Evolutionary conservation across 1,284 basidiomycete species (phyloP).

Genomic region (Leccinum subfulvum): DNA sequence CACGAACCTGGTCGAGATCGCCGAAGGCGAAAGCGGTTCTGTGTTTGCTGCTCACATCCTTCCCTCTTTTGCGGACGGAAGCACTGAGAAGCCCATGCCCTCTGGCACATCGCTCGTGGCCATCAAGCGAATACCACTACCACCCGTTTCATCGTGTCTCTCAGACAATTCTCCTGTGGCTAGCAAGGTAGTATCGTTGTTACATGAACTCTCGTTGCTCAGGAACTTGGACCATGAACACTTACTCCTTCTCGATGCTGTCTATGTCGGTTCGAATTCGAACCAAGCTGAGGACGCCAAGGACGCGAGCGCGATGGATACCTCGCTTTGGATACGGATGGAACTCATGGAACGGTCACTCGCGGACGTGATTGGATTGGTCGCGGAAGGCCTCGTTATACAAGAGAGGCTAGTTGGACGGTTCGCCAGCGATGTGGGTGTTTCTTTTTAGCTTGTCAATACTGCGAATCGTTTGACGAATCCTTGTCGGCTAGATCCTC

Average conservation of each 20-base stretch:
- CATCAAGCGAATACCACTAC: conserved; percentile 67
- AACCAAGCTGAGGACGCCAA: conserved; percentile 42
- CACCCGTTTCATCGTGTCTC: conserved; percentile 37
- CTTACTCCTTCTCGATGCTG: conserved; percentile 60
- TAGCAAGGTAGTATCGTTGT: conserved; percentile 60
- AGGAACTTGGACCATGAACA: conserved; percentile 55
- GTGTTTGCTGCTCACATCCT: conserved; percentile 63
- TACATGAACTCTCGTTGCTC: conserved; percentile 59
- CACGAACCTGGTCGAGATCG: conserved; percentile 67
- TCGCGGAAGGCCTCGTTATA: conserved; percentile 56
- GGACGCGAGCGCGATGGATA: conserved; percentile 18
- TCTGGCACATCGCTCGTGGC: conserved; percentile 51
- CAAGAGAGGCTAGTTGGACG: conserved; percentile 66
- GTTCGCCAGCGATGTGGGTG: conserved; percentile 71
- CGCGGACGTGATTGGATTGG: conserved; percentile 69
- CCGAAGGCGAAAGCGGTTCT: conserved; percentile 75
- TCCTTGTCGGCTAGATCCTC: conserved; percentile 49
- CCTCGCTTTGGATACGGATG: conserved; percentile 77
- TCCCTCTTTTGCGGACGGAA: conserved; percentile 36
- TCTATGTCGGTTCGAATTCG: conserved; percentile 57
- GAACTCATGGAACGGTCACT: conserved; percentile 82
- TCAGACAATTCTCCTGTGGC: conserved; percentile 38
- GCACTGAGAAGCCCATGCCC: conserved; percentile 23
- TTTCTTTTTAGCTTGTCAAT: conserved; percentile 6
- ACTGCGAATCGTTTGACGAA: neutral